Evolutionary conservation across 140 eudicot genomes (phyloP).

Genomic region (Oenanthe javanica): DNA sequence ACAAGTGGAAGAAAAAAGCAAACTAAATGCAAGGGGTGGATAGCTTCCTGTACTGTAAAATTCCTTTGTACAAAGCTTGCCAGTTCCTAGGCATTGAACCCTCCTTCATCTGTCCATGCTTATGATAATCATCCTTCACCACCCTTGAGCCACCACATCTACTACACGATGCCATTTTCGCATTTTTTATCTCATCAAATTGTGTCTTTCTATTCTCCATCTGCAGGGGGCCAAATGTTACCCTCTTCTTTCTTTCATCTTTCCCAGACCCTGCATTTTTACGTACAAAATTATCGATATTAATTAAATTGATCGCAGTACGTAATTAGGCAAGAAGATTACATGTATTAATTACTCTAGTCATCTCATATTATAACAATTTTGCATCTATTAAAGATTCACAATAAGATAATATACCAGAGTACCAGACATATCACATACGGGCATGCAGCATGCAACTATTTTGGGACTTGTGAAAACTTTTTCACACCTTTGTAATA

Average conservation of each 20-base stretch:
- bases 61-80: conserved; percentile 37
- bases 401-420: too few species aligned
- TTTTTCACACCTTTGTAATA: too few species aligned
- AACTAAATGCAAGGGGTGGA: conserved; percentile 9
- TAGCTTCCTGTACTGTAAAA: conserved; percentile 23
- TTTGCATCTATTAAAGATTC: too few species aligned
- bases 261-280: conserved; percentile 5
- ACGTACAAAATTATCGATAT: background rate
- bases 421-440: too few species aligned
- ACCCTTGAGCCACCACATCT: conserved; percentile 4
- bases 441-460: too few species aligned
- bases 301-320: background rate
- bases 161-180: background rate
- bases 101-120: background rate
- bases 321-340: too few species aligned
- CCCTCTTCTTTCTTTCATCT: conserved; percentile 33
- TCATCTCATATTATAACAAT: too few species aligned
- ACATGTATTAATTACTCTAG: too few species aligned
- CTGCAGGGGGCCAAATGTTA: conserved; percentile 13
- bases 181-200: background rate
- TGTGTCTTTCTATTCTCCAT: background rate
- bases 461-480: too few species aligned
- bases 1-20: background rate
- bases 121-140: background rate
- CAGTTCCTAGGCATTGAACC: conserved; percentile 30